phyloP scores from a whole-genome alignment of 2,329 filamentous ascomycete genomes.

The Cryoendolithus antarcticus region DNA sequence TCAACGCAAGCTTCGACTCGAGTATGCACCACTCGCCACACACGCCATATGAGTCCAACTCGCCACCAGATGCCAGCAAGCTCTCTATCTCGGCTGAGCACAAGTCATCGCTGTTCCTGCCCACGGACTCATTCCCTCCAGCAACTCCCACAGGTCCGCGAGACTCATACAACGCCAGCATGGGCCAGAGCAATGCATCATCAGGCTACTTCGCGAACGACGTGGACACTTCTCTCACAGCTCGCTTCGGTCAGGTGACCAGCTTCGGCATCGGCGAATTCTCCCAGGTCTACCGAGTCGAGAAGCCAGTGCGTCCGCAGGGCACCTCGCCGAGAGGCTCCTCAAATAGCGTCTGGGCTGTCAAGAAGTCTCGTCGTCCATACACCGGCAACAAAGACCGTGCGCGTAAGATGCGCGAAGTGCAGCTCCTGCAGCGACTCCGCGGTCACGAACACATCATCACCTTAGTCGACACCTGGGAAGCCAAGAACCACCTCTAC shows the following conservation, averaged over 20 bases:
- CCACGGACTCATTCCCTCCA: conserved; percentile 46
- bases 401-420: conserved; percentile 74
- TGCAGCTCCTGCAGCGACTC: conserved; percentile 63
- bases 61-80: conserved; percentile 67
- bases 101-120: conserved; percentile 22
- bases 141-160: conserved; percentile 68
- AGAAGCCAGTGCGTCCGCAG: conserved; percentile 26
- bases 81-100: conserved; percentile 62
- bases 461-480: conserved; percentile 77
- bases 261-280: conserved; percentile 82
- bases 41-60: conserved; percentile 64
- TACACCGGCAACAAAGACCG: conserved; percentile 69
- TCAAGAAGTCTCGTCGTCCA: conserved; percentile 82
- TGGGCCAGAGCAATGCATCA: conserved; percentile 36
- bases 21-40: conserved; percentile 28
- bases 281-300: conserved; percentile 78
- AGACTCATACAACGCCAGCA: conserved; percentile 46
- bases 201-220: conserved; percentile 59
- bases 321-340: neutral
- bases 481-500: conserved; percentile 72
- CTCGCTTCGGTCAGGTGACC: conserved; percentile 70
- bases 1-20: too few relatives aligned
- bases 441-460: conserved; percentile 74
- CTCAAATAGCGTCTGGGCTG: conserved; percentile 55
- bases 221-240: conserved; percentile 60